Percentiles rank a stretch among this genome's conserved stretches.
phyloP scores from a whole-genome alignment of 2,329 filamentous ascomycete genomes.

The Coniochaeta sp. region DNA sequence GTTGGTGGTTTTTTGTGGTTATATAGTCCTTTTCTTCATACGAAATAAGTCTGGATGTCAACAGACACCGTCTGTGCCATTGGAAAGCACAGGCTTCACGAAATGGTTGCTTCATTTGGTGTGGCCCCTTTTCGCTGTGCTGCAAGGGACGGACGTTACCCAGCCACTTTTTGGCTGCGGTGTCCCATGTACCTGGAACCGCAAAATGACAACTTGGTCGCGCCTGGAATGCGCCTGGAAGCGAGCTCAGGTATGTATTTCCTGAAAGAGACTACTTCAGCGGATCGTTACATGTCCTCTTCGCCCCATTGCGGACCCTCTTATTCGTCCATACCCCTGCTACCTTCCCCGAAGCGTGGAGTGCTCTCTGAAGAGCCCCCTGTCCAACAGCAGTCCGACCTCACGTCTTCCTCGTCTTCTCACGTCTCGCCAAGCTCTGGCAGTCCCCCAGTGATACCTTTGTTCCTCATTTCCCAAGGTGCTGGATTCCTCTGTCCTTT shows the following conservation, averaged over 20 bases:
- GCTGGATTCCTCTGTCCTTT: background rate
- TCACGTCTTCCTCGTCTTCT: conserved; percentile 1
- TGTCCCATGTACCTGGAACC: background rate
- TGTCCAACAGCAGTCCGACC: background rate
- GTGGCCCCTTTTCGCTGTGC: background rate
- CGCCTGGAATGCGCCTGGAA: background rate
- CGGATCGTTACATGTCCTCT: background rate
- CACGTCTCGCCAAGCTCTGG: background rate
- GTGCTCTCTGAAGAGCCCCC: background rate
- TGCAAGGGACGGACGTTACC: background rate
- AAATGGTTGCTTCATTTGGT: background rate
- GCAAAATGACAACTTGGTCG: background rate
- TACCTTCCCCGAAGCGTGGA: background rate
- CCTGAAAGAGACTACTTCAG: conserved; percentile 1
- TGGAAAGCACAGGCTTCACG: background rate
- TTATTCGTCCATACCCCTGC: background rate
- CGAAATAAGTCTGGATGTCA: background rate
- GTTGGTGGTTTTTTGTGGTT: too few relatives aligned
- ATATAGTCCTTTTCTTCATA: too few relatives aligned
- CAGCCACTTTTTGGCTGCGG: background rate
- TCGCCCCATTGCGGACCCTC: background rate
- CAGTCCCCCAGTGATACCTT: background rate
- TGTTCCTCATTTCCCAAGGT: background rate
- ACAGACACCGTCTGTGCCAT: background rate
- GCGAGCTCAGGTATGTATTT: conserved; percentile 1